A percentile compares a stretch with the other conserved stretches of the same genome.
phyloP scores from a whole-genome alignment of 1,139 yeast genomes.

The Protomyces inundatus region DNA sequence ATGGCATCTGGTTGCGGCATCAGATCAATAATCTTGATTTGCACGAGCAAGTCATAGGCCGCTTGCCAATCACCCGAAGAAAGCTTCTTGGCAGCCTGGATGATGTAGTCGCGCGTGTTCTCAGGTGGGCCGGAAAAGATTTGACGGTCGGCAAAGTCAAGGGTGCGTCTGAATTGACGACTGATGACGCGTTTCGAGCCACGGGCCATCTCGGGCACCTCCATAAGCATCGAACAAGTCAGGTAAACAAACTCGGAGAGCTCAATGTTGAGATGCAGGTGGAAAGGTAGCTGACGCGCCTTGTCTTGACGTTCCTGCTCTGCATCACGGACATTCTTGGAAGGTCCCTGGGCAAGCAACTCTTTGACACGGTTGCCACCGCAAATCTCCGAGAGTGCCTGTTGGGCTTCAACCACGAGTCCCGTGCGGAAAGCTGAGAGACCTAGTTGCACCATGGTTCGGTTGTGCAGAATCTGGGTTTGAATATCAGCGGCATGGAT shows the following conservation, averaged over 20 bases:
- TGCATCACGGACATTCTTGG: conserved; percentile 57
- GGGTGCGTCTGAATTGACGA: conserved; percentile 84
- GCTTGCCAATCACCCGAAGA: conserved; percentile 86
- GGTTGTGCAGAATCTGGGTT: conserved; percentile 85
- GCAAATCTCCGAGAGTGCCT: conserved; percentile 80
- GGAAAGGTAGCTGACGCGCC: conserved; percentile 91
- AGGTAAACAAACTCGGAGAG: conserved; percentile 89
- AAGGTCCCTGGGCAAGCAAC: conserved; percentile 87
- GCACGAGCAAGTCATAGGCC: conserved; percentile 63
- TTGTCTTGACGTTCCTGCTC: conserved; percentile 49
- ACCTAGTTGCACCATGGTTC: conserved; percentile 94
- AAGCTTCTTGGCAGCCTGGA: conserved; percentile 87
- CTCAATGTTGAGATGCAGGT: conserved; percentile 95
- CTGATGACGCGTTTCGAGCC: conserved; percentile 59
- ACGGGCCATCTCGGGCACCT: conserved; percentile 76
- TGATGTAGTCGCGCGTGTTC: conserved; percentile 86
- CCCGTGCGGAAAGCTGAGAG: conserved; percentile 92
- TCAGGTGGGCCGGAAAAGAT: conserved; percentile 98
- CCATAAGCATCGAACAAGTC: conserved; percentile 83
- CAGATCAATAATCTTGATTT: conserved; percentile 85
- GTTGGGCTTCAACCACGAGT: conserved; percentile 78
- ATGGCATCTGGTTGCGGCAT: conserved; percentile 61
- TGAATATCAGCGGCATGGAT: conserved; percentile 80
- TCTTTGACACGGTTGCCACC: conserved; percentile 85
- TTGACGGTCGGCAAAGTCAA: conserved; percentile 91